Base-by-base conservation (phyloP, 257 asterid species). In the Penstemon eatonii region DNA sequence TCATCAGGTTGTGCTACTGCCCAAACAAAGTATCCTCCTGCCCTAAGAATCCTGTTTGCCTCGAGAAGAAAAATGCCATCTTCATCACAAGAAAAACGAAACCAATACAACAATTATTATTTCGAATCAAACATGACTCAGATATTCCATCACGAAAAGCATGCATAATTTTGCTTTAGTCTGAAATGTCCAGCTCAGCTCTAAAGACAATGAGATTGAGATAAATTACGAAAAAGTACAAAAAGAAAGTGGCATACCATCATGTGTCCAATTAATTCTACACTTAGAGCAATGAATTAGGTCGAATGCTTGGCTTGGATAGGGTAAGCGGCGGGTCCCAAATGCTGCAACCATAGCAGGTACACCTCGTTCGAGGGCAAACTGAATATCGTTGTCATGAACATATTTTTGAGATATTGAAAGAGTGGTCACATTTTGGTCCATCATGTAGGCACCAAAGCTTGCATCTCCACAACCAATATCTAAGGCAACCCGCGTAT, bases 31-130 rank as follows among this genome's bases (percentile, higher is more conserved):
- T 71, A 78, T 67, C 89, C 89, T 70, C 95, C 95, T 36, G 79
- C 91, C 69, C 95, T 75, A n/a, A 87, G 85, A 19, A 87, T 57
- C 78, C 91, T 82, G 79, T 87, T 87, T 9, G 81, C 86, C 86
- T 87, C 91, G 12, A 87, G 85, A 64, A 85, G 89, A 72, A 83
- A 74, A 77, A 83, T 68, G 55, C 95, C 95, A 69, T 71, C 95
- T 85, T 73, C 79, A 71, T 56, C 60, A 58, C 45, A 61, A 56
- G 36, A 56, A 63, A 56, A 57, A 63, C 5, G 37, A 18, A 19
- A 61, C 10, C 25, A 71, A 56, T n/a, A 55, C 40, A 15, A 56
- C 39, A 42, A 18, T 53, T 56, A 39, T n/a, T 38, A 40, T 42
- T 13, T 39, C 57, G 4, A 56, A 60, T 59, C 8, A 51, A 56